phyloP scores from a whole-genome alignment of 768 basidiomycete genomes.

The Panus rudis region DNA sequence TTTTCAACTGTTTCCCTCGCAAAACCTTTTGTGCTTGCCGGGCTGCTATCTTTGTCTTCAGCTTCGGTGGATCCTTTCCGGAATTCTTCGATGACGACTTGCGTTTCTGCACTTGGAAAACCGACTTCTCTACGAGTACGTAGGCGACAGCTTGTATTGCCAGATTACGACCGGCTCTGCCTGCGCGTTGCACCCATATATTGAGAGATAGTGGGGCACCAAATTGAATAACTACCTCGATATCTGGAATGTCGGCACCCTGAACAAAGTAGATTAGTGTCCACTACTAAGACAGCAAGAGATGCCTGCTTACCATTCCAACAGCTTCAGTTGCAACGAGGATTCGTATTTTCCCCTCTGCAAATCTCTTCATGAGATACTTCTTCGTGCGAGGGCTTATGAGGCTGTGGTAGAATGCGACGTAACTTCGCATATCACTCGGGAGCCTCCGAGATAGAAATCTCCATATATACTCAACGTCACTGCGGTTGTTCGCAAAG shows the following conservation, averaged over 20 bases:
- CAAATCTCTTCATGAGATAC: not conserved
- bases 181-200: constrained; percentile 3
- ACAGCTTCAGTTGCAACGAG: constrained; percentile 3
- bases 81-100: no score
- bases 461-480: no score
- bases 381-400: not conserved
- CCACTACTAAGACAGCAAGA: not conserved
- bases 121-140: constrained; percentile 2
- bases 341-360: not conserved
- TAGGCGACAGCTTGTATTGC: not conserved
- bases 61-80: no score
- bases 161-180: constrained; percentile 1
- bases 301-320: constrained; percentile 1
- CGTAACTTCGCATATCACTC: not conserved
- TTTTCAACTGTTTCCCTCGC: not conserved
- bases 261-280: not conserved
- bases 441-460: not conserved
- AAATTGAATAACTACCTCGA: not conserved
- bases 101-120: not conserved
- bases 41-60: no score
- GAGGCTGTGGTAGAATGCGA: not conserved
- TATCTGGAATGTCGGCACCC: constrained; percentile 1
- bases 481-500: not conserved
- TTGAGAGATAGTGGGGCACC: not conserved
- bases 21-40: no score